A percentile compares a stretch with the other conserved stretches of the same genome.
Evolutionary conservation across 352 stramenopile species (phyloP).

Genomic region (Pythium brassicae): DNA sequence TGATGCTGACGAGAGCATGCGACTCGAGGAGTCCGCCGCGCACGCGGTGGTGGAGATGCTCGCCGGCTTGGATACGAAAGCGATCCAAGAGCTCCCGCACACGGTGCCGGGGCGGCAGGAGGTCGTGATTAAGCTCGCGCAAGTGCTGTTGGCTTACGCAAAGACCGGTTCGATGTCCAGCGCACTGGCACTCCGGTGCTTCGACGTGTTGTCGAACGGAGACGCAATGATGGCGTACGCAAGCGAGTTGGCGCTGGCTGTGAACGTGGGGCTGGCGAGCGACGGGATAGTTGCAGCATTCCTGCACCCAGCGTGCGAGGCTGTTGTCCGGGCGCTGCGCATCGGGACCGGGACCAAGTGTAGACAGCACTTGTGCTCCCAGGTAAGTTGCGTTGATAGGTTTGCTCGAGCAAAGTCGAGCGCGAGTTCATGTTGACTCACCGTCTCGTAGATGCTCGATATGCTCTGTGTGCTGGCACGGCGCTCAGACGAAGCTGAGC

Average conservation of each 20-base stretch:
- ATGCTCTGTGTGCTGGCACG: neutral
- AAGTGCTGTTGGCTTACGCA: neutral
- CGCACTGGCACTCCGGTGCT: conserved; percentile 2
- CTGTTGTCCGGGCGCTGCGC: neutral
- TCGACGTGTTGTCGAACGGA: conserved; percentile 4
- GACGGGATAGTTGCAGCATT: neutral
- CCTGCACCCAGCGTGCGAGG: neutral
- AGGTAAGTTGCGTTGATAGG: conserved; percentile 1
- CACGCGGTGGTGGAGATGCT: neutral
- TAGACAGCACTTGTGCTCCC: neutral
- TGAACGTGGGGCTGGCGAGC: neutral
- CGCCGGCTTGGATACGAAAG: conserved; percentile 1
- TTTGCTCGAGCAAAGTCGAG: too few relatives aligned
- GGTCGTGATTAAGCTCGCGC: neutral
- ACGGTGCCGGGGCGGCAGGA: neutral
- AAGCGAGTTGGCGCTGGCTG: conserved; percentile 1
- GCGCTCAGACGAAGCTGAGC: neutral
- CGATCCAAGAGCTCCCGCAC: conserved; percentile 4
- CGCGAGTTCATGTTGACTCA: too few relatives aligned
- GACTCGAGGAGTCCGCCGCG: neutral
- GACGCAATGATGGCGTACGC: conserved; percentile 9
- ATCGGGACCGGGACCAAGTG: neutral
- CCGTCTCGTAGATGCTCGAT: conserved; percentile 4
- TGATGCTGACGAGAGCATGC: conserved; percentile 2
- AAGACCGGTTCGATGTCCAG: neutral